A percentile compares a stretch with the other conserved stretches of the same genome.
phyloP scores from a whole-genome alignment of 306 rosid genomes.

The Begonia masoniana region DNA sequence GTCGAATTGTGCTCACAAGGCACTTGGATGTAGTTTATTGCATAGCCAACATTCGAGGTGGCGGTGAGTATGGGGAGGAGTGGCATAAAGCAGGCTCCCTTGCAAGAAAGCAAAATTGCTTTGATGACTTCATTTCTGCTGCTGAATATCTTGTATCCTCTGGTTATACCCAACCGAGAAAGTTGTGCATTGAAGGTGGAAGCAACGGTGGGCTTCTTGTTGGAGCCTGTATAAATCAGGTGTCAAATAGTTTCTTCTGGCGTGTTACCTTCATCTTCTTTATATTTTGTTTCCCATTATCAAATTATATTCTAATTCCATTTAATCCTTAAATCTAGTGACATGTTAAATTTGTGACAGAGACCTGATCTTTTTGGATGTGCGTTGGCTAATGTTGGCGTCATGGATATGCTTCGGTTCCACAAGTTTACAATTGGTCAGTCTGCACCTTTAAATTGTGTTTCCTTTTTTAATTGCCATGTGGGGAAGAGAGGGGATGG shows the following conservation, averaged over 20 bases:
- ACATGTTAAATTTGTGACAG: constrained; percentile 19
- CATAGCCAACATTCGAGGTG: constrained; percentile 94
- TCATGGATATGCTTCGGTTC: constrained; percentile 96
- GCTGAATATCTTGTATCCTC: constrained; percentile 81
- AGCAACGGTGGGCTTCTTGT: constrained; percentile 95
- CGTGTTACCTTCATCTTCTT: neutral
- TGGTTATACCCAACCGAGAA: constrained; percentile 66
- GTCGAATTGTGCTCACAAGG: constrained; percentile 58
- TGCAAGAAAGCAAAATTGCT: constrained; percentile 79
- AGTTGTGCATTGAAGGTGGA: constrained; percentile 93
- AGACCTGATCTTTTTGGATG: constrained; percentile 94
- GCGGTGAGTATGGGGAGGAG: constrained; percentile 98
- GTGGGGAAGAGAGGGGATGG: too few species aligned
- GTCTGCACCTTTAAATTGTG: constrained; percentile 10
- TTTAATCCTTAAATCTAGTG: too few species aligned
- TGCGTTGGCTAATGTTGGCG: constrained; percentile 95
- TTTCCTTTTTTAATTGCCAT: neutral
- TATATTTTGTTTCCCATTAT: too few species aligned
- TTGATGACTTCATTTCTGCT: constrained; percentile 85
- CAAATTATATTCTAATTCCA: too few species aligned
- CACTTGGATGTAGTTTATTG: constrained; percentile 72
- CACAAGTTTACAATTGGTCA: constrained; percentile 90
- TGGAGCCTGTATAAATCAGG: constrained; percentile 95
- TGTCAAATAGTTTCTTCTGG: constrained; percentile 2
- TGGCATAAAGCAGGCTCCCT: constrained; percentile 98